These are phyloP conservation scores for Fusarium sp. DNA, from an alignment of 2,329 filamentous ascomycete genomes.

Conservation along the genomic window DNA sequence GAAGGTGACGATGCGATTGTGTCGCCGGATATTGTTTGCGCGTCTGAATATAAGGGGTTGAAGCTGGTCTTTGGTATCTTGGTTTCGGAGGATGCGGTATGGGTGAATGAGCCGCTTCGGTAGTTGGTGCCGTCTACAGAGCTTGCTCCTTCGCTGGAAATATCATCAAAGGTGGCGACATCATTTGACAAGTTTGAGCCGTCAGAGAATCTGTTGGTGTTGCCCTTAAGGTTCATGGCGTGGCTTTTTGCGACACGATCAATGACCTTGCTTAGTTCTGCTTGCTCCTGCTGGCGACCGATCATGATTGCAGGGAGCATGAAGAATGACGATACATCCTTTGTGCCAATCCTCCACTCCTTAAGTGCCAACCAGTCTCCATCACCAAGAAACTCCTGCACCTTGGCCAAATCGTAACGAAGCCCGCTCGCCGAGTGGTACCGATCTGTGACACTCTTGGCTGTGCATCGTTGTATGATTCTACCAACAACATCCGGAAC, in stretches of 20 bases:
- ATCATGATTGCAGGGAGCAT: conserved; percentile 85
- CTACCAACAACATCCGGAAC: conserved; percentile 84
- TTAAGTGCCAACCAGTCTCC: conserved; percentile 78
- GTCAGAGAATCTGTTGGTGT: conserved; percentile 62
- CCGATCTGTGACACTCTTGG: conserved; percentile 86
- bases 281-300: conserved; percentile 78
- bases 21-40: conserved; percentile 57
- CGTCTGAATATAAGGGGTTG: conserved; percentile 58
- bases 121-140: conserved; percentile 65
- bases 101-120: conserved; percentile 62
- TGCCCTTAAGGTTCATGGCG: conserved; percentile 56
- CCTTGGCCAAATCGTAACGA: conserved; percentile 80
- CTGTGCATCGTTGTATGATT: conserved; percentile 92
- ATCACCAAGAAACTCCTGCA: conserved; percentile 79
- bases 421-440: conserved; percentile 92
- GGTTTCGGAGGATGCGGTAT: conserved; percentile 57
- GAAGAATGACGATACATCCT: conserved; percentile 92
- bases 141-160: conserved; percentile 70
- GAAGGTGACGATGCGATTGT: conserved; percentile 62
- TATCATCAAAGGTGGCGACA: conserved; percentile 60
- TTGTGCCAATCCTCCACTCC: conserved; percentile 81
- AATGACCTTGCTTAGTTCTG: conserved; percentile 78
- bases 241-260: conserved; percentile 80
- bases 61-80: conserved; percentile 54
- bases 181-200: conserved; percentile 66